Conservation (phyloP, 352 stramenopile species). For the Globisporangium viniferum region DNA sequence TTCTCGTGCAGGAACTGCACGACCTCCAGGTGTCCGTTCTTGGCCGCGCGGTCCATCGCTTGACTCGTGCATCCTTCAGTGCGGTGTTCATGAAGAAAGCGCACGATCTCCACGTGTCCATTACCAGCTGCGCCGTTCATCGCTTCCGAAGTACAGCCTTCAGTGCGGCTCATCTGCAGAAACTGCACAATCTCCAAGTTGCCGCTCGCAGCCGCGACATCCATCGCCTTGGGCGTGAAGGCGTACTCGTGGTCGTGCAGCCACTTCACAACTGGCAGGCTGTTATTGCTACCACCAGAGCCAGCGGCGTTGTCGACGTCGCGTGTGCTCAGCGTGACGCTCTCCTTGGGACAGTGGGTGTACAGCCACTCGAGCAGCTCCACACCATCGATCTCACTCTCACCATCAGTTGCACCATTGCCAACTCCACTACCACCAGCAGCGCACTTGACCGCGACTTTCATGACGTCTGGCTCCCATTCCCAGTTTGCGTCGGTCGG, state of each 20-base stretch:
- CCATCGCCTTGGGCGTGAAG: slow-evolving; percentile 14
- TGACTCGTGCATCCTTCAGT: slow-evolving; percentile 12
- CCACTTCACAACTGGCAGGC: slow-evolving; percentile 4
- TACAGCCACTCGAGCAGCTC: slow-evolving; percentile 13
- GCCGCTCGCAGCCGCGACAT: slow-evolving; percentile 12
- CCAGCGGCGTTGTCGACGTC: slow-evolving; percentile 1
- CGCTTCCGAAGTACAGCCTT: slow-evolving; percentile 14
- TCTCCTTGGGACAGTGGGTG: background rate
- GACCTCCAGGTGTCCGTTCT: slow-evolving; percentile 8
- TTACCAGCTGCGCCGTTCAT: slow-evolving; percentile 9
- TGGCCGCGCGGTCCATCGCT: slow-evolving; percentile 15
- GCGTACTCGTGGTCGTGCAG: slow-evolving; percentile 8
- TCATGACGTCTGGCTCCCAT: slow-evolving; percentile 12
- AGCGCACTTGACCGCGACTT: background rate
- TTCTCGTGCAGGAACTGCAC: slow-evolving; percentile 11
- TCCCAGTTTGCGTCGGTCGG: background rate
- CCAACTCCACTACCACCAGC: background rate
- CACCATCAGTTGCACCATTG: background rate
- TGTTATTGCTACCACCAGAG: background rate
- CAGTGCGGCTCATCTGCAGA: slow-evolving; percentile 9
- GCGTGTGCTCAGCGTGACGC: background rate
- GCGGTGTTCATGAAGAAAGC: slow-evolving; percentile 15
- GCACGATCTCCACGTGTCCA: slow-evolving; percentile 12
- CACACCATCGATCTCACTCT: background rate
- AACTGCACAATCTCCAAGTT: slow-evolving; percentile 11